phyloP scores from a whole-genome alignment of 306 rosid genomes.

The Acacia melanoxylon region DNA sequence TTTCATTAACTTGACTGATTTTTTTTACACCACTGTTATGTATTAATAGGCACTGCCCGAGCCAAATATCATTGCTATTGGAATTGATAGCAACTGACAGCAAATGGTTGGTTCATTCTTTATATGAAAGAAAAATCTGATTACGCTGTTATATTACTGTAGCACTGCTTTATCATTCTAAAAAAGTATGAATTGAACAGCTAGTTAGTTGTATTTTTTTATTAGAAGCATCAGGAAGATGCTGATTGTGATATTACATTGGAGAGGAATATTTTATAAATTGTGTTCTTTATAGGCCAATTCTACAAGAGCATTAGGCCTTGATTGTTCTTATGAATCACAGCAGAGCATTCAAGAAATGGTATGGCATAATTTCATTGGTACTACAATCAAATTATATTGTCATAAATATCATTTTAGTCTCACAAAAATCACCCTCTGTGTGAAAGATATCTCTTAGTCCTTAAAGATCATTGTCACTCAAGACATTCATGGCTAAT shows the following conservation, averaged over 20 bases:
- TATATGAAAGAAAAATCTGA: not conserved
- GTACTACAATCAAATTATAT: too few relatives aligned
- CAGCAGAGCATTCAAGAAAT: slow-evolving; percentile 66
- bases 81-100: slow-evolving; percentile 62
- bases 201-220: not conserved
- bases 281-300: slow-evolving; percentile 29
- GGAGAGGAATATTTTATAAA: slow-evolving; percentile 10
- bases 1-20: slow-evolving; percentile 1
- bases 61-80: slow-evolving; percentile 52
- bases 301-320: slow-evolving; percentile 48
- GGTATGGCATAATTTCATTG: slow-evolving; percentile 47
- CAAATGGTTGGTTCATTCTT: slow-evolving; percentile 52
- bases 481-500: too few relatives aligned
- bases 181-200: not conserved
- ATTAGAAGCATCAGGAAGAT: not conserved
- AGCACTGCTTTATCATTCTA: not conserved
- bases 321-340: slow-evolving; percentile 62
- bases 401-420: too few relatives aligned
- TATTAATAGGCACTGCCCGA: slow-evolving; percentile 51
- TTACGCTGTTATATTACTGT: not conserved
- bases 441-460: too few relatives aligned
- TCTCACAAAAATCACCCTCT: too few relatives aligned
- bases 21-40: not conserved
- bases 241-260: slow-evolving; percentile 24
- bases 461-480: too few relatives aligned